Conservation (phyloP, 139 green algal species). For the Marvania coccoides region DNA sequence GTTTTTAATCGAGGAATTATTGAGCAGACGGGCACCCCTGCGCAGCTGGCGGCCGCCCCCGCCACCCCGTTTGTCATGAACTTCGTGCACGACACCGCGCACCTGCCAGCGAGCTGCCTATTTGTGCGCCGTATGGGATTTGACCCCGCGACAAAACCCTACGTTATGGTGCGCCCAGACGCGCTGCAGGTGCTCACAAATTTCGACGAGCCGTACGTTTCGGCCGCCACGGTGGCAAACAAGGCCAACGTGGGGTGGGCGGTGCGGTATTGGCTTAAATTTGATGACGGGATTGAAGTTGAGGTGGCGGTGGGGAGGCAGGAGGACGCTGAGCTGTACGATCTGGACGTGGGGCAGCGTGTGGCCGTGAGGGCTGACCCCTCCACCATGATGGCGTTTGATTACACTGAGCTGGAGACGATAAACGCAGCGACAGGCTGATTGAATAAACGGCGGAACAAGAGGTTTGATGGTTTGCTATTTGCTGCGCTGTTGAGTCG, state of each 20-base stretch:
- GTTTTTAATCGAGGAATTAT: conserved; percentile 55
- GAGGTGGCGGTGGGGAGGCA: not conserved
- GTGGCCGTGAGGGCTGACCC: not conserved
- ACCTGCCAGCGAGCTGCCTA: conserved; percentile 42
- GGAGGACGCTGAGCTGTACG: not conserved
- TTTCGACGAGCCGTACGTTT: not conserved
- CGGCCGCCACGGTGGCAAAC: conserved; percentile 50
- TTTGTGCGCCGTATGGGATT: conserved; percentile 44
- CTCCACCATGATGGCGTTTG: not conserved
- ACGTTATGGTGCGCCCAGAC: conserved; percentile 62
- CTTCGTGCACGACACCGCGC: conserved; percentile 67
- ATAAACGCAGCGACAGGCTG: not conserved
- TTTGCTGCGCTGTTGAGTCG: too few relatives aligned
- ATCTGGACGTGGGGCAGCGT: not conserved
- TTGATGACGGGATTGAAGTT: conserved; percentile 58
- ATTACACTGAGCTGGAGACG: not conserved
- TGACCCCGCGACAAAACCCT: conserved; percentile 32
- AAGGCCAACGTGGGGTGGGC: conserved; percentile 49
- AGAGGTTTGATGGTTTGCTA: too few relatives aligned
- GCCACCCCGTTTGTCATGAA: conserved; percentile 76
- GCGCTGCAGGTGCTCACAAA: conserved; percentile 39
- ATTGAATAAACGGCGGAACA: not conserved
- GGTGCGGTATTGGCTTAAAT: conserved; percentile 58
- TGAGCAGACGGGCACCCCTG: conserved; percentile 57
- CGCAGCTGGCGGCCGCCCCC: conserved; percentile 46